These are phyloP conservation scores for Mucuna pruriens DNA, from an alignment of 306 rosid genomes.

Conservation along the genomic window DNA sequence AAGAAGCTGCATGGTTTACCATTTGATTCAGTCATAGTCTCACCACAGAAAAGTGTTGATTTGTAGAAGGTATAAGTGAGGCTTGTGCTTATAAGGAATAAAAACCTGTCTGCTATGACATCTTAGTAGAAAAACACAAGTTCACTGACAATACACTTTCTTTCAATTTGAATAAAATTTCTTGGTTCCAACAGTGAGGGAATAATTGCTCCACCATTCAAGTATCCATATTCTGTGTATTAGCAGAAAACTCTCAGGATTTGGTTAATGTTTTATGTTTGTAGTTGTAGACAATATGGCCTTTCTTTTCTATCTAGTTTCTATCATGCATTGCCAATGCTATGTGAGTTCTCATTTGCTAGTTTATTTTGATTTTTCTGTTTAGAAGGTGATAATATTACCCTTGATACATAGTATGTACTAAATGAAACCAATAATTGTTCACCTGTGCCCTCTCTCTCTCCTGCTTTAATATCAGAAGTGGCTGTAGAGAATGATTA, in stretches of 20 bases:
- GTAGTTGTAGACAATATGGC: neutral
- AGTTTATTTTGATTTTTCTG: neutral
- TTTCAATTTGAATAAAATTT: slow-evolving; percentile 3
- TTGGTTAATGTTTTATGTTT: neutral
- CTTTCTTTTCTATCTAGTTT: neutral
- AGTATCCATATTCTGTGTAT: neutral
- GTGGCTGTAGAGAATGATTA: neutral
- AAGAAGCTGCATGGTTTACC: slow-evolving; percentile 12
- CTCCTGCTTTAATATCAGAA: neutral
- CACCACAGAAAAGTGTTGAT: neutral
- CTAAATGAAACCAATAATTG: neutral
- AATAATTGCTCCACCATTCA: neutral
- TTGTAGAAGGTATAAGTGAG: neutral
- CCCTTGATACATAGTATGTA: neutral
- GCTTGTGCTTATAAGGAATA: neutral
- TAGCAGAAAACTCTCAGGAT: neutral
- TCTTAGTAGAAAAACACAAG: neutral
- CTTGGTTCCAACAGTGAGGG: neutral
- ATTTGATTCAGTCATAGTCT: neutral
- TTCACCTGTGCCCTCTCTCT: neutral
- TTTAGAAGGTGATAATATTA: neutral
- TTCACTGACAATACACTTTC: neutral
- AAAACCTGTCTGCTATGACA: slow-evolving; percentile 11
- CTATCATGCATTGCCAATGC: neutral
- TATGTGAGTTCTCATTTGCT: neutral